Evolutionary conservation across 2,329 filamentous ascomycete genomes (phyloP).

Genomic region (Pezicula carpinea): DNA sequence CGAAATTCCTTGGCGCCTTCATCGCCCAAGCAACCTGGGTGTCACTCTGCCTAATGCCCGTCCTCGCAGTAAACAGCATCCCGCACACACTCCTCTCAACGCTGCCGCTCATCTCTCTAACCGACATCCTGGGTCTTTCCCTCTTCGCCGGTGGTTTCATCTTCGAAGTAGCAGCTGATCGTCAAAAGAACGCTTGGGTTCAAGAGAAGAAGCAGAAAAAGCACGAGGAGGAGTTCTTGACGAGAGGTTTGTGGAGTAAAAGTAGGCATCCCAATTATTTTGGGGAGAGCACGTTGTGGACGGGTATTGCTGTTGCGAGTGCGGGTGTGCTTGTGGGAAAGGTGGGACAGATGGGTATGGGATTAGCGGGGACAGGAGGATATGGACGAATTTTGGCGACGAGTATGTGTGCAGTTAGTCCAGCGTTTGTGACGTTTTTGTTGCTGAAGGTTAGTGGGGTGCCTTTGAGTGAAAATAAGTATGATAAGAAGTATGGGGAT

Average conservation of each 20-base stretch:
- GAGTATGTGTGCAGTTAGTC: conserved; percentile 44
- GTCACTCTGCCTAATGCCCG: conserved; percentile 59
- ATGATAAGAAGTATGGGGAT: conserved; percentile 59
- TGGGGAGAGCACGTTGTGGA: conserved; percentile 67
- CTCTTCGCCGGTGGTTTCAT: conserved; percentile 55
- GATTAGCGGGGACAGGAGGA: conserved; percentile 13
- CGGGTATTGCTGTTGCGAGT: conserved; percentile 56
- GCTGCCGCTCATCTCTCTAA: conserved; percentile 41
- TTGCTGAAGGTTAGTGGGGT: conserved; percentile 60
- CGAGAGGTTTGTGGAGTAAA: conserved; percentile 55
- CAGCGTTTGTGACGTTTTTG: conserved; percentile 59
- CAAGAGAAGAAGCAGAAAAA: conserved; percentile 57
- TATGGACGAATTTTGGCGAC: conserved; percentile 39
- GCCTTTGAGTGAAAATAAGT: conserved; percentile 64
- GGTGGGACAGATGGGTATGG: conserved; percentile 51
- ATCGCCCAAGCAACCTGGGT: conserved; percentile 64
- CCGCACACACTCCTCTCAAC: conserved; percentile 47
- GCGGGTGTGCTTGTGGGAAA: conserved; percentile 50
- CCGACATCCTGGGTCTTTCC: conserved; percentile 52
- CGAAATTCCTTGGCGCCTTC: conserved; percentile 50
- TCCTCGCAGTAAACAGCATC: conserved; percentile 59
- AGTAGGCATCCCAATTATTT: conserved; percentile 67
- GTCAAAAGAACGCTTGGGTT: conserved; percentile 59
- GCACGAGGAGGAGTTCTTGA: conserved; percentile 64
- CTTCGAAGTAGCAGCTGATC: conserved; percentile 58